These are phyloP conservation scores for Eucalyptus marginata DNA, from an alignment of 345 rosid genomes.

Conservation along the genomic window DNA sequence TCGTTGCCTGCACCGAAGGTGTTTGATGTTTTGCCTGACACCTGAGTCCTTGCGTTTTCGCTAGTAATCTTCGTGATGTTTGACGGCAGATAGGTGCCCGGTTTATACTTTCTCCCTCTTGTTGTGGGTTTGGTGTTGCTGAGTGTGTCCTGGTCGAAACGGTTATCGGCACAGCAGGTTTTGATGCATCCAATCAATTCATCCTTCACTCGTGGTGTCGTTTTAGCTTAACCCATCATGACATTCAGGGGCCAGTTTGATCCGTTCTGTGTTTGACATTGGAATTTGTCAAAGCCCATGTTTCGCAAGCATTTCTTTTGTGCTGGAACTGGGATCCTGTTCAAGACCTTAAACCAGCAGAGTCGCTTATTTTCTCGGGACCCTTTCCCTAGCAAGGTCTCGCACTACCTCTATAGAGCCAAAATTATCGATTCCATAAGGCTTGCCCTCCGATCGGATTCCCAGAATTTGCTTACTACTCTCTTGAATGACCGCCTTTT, in stretches of 20 bases:
- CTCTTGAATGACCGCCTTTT: constrained; percentile 44
- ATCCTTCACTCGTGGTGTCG: neutral
- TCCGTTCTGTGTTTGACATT: neutral
- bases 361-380: constrained; percentile 47
- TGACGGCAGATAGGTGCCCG: neutral
- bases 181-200: neutral
- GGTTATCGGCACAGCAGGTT: neutral
- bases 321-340: neutral
- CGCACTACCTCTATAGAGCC: constrained; percentile 65
- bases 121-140: neutral
- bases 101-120: neutral
- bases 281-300: constrained; percentile 12
- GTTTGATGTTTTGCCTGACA: constrained; percentile 14
- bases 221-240: neutral
- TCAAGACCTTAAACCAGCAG: constrained; percentile 9
- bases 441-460: constrained; percentile 53
- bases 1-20: neutral
- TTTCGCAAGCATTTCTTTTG: constrained; percentile 6
- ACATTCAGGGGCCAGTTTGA: neutral
- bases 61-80: neutral
- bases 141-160: neutral
- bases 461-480: constrained; percentile 10
- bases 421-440: constrained; percentile 63
- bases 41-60: neutral
- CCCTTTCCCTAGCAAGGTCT: constrained; percentile 65